These are phyloP conservation scores for Syzygium aqueum DNA, from an alignment of 345 rosid species.

Conservation along the genomic window DNA sequence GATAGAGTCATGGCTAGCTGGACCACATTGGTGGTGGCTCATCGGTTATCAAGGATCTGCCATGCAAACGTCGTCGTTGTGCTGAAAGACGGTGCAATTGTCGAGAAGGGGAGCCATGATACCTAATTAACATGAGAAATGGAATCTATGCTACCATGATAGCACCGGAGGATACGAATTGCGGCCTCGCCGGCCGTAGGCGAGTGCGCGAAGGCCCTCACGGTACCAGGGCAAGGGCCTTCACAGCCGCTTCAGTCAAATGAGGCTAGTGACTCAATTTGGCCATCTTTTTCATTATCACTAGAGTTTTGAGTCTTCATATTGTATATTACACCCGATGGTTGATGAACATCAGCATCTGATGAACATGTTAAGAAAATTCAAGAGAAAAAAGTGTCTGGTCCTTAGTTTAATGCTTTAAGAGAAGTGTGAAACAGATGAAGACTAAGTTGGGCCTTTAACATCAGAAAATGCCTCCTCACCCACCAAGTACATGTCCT, in stretches of 20 bases:
- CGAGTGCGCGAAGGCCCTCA: too few species aligned
- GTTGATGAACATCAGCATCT: neutral
- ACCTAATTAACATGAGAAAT: constrained; percentile 8
- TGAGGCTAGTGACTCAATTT: neutral
- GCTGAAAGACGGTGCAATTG: constrained; percentile 17
- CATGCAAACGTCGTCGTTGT: constrained; percentile 14
- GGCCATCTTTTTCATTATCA: neutral
- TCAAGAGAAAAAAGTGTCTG: neutral
- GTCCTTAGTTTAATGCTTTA: neutral
- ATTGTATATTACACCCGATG: neutral
- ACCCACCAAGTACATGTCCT: neutral
- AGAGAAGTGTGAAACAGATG: neutral
- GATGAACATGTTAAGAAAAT: neutral
- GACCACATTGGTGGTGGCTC: constrained; percentile 27
- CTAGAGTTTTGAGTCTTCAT: neutral
- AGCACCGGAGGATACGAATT: neutral
- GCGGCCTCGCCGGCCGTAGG: too few species aligned
- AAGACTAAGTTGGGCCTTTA: constrained; percentile 4
- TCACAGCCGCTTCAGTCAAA: neutral
- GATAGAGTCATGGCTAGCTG: constrained; percentile 14
- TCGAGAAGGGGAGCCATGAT: constrained; percentile 24
- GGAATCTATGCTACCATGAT: constrained; percentile 20
- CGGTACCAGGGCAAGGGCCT: too few species aligned
- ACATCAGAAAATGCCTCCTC: constrained; percentile 15
- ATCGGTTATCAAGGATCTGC: constrained; percentile 13